Evolutionary conservation across 257 asterid genomes (phyloP), one percentile per base, ranked within the genome.

Genomic region (Solanum tarijense): DNA sequence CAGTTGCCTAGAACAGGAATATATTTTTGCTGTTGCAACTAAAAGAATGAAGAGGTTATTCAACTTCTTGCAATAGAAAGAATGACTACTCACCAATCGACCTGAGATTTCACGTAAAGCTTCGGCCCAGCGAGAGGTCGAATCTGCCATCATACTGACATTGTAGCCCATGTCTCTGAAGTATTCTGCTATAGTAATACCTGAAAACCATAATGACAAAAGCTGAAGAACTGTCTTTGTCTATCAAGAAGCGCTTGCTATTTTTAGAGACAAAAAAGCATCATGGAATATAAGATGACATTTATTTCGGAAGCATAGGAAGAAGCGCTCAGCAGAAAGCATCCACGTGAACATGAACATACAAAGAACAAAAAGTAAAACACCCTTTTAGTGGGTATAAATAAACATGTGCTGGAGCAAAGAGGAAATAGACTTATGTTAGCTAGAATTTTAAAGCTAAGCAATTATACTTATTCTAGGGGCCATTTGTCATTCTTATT

Each of bases 131-230:
- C 99, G 98, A 86, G 99, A 97, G 23, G 99, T 97, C 34, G 99
- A 97, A 91, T 97, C 99, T 88, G 99, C 99, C 99, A 97, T 97
- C 99, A 97, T 97, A 91, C 99, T 96, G 87, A 97, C 99, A 91
- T 97, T 97, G 94, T 97, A 97, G 78, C 99, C 99, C 99, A 97
- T 97, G 89, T 97, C 99, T 95, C 99, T 96, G 89, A 97, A 97
- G 88, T 96, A 97, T 90, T 97, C 99, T 84, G 99, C 99, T 85
- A 97, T 93, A 14, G 99, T 97, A 88, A 97, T 97, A 86, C 99
- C 99, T 97, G 98, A 66, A 90, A 89, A 92, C 74, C 43, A 86
- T 86, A 86, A 72, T 52, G 84, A 73, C 39, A 86, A 25, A 52
- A 73, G 86, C 46, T 82, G 86, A 82, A 82, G 71, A 82, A 82